phyloP scores from a whole-genome alignment of 2,329 filamentous ascomycete genomes.

The Stachybotrys echinatus region DNA sequence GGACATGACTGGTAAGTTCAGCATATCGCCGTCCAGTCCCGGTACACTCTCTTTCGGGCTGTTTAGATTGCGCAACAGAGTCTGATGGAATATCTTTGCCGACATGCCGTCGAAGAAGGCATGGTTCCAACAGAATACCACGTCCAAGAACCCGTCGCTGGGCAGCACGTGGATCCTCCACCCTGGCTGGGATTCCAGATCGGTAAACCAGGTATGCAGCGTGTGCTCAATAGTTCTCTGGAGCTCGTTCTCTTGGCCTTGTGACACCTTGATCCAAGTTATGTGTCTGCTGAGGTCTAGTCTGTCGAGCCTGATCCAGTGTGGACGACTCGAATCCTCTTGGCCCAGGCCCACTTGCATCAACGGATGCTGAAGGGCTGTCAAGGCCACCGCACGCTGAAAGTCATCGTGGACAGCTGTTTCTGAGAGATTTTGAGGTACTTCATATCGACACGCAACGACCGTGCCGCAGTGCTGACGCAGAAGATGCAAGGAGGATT shows the following conservation, averaged over 20 bases:
- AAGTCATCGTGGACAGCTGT: not conserved
- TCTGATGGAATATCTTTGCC: conserved; percentile 24
- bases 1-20: not conserved
- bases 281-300: conserved; percentile 13
- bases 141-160: conserved; percentile 12
- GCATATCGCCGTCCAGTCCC: conserved; percentile 1
- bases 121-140: conserved; percentile 21
- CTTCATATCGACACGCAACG: not conserved
- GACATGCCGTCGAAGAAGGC: conserved; percentile 20
- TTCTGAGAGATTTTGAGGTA: not conserved
- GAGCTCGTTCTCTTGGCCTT: not conserved
- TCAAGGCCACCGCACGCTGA: conserved; percentile 8
- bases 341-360: conserved; percentile 13
- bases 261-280: conserved; percentile 10
- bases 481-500: not conserved
- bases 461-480: not conserved
- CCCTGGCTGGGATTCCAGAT: conserved; percentile 15
- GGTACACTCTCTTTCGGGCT: conserved; percentile 3
- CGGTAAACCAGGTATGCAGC: conserved; percentile 7
- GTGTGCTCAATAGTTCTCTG: conserved; percentile 4
- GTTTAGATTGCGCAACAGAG: conserved; percentile 20
- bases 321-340: conserved; percentile 8
- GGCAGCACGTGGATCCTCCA: conserved; percentile 17
- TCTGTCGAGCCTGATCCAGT: conserved; percentile 9
- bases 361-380: conserved; percentile 10